Percentiles rank a stretch among this genome's conserved stretches.
phyloP scores from a whole-genome alignment of 345 rosid genomes.

The Camelina hispida region DNA sequence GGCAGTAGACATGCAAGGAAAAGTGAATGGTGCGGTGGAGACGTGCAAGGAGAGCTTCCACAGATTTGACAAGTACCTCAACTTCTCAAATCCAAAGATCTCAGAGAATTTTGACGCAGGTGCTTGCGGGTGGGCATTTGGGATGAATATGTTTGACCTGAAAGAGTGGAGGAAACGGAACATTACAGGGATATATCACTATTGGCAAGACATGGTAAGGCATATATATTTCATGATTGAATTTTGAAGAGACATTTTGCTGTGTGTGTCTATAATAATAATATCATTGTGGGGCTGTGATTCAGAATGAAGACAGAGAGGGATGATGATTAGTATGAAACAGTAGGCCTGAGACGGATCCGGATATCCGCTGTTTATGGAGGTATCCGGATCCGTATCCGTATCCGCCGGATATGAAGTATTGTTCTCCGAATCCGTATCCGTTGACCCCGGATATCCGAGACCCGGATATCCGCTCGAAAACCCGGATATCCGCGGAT shows the following conservation, averaged over 20 bases:
- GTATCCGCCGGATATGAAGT: no score
- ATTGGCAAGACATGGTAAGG: constrained; percentile 94
- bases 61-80: constrained; percentile 97
- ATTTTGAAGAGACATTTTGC: background rate
- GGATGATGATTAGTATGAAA: no score
- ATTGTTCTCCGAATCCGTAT: no score
- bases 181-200: constrained; percentile 89
- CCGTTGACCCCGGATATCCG: no score
- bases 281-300: constrained; percentile 34
- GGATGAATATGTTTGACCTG: constrained; percentile 98
- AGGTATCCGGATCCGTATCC: no score
- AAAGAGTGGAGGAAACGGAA: constrained; percentile 87
- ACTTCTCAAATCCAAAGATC: constrained; percentile 89
- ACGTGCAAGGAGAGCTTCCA: constrained; percentile 92
- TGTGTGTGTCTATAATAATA: background rate
- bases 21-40: constrained; percentile 91
- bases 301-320: constrained; percentile 93
- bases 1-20: constrained; percentile 71
- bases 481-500: no score
- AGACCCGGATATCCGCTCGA: no score
- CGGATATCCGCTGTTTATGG: no score
- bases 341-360: no score
- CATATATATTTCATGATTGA: background rate
- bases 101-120: constrained; percentile 70
- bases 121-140: constrained; percentile 99